These are phyloP conservation scores for Acanthamoeba comandoni DNA, from an alignment of 208 protist genomes.

Conservation along the genomic window DNA sequence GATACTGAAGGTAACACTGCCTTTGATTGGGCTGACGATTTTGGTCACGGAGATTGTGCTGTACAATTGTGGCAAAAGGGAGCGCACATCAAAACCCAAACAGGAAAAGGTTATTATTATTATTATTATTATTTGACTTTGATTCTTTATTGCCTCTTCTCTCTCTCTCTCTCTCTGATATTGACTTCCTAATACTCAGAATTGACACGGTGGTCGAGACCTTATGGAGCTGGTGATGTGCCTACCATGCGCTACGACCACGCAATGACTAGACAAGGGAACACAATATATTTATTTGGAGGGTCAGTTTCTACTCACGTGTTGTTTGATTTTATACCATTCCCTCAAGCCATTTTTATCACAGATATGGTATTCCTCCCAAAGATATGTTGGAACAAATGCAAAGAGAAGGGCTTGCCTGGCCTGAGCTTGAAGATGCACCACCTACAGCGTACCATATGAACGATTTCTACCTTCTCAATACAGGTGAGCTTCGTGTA, in stretches of 20 bases:
- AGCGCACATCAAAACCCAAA: slow-evolving; percentile 70
- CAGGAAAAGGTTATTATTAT: slow-evolving; percentile 59
- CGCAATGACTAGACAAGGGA: slow-evolving; percentile 30
- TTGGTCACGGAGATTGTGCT: slow-evolving; percentile 48
- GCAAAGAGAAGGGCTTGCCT: not conserved
- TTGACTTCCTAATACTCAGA: not conserved
- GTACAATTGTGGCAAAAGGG: slow-evolving; percentile 44
- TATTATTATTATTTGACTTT: too few relatives aligned
- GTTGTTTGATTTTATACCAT: not conserved
- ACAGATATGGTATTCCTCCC: slow-evolving; percentile 34
- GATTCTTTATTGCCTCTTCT: slow-evolving; percentile 3
- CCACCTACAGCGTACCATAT: not conserved
- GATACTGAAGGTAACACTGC: slow-evolving; percentile 55
- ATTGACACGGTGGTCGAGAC: slow-evolving; percentile 34
- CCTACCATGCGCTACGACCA: slow-evolving; percentile 68
- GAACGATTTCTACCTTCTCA: slow-evolving; percentile 51
- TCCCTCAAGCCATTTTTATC: not conserved
- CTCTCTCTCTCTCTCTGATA: slow-evolving; percentile 26
- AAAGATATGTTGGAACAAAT: slow-evolving; percentile 2
- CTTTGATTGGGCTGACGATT: slow-evolving; percentile 70
- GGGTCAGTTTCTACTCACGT: not conserved
- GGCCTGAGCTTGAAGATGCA: not conserved
- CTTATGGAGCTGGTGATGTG: not conserved
- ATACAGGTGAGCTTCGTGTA: not conserved
- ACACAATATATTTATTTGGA: slow-evolving; percentile 39